Percentiles rank a stretch among this genome's conserved stretches.
These are phyloP conservation scores for Gnomoniopsis sp. DNA, from an alignment of 2,329 filamentous ascomycete genomes.

Conservation along the genomic window DNA sequence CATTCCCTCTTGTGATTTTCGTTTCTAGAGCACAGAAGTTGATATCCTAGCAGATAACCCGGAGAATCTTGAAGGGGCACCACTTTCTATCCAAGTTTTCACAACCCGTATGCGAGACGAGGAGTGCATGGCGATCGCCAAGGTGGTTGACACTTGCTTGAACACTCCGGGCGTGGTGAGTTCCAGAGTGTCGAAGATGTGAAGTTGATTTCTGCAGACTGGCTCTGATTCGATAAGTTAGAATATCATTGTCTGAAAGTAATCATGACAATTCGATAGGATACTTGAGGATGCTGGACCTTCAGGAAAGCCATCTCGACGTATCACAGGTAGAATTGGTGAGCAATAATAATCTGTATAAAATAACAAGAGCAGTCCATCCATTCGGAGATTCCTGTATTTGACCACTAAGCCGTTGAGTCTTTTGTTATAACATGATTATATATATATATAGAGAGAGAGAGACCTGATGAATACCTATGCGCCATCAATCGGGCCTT, in stretches of 20 bases:
- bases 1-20: too few relatives aligned
- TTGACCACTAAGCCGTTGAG: too few relatives aligned
- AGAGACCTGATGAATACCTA: background rate
- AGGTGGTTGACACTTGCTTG: conserved; percentile 13
- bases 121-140: conserved; percentile 18
- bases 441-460: too few relatives aligned
- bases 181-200: background rate
- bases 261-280: background rate
- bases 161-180: background rate
- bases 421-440: too few relatives aligned
- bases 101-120: conserved; percentile 20
- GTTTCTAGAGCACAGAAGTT: too few relatives aligned
- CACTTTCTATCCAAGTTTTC: conserved; percentile 17
- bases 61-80: conserved; percentile 13
- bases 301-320: too few relatives aligned
- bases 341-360: too few relatives aligned
- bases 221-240: background rate
- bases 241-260: background rate
- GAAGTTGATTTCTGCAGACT: background rate
- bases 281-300: too few relatives aligned
- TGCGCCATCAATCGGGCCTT: background rate
- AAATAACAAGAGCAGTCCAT: too few relatives aligned
- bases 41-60: conserved; percentile 2
- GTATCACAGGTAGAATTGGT: too few relatives aligned
- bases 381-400: too few relatives aligned